These are phyloP conservation scores for Phlyctochytrium bullatum DNA, from an alignment of 192 early-diverging fungal species.

Conservation along the genomic window DNA sequence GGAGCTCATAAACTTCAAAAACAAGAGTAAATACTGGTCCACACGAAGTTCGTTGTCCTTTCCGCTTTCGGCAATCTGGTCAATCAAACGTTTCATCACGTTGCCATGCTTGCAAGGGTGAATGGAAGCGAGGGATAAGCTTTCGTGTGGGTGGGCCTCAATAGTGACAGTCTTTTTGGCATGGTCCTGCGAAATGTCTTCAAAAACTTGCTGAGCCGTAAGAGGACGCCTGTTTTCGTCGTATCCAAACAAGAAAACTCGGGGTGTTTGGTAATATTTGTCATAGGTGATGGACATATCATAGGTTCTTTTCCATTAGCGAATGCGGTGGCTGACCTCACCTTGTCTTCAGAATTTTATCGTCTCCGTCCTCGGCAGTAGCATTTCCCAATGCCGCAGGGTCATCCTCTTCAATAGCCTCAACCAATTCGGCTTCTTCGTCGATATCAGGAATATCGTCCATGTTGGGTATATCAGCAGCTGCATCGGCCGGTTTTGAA, in stretches of 20 bases:
- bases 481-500: constrained; percentile 21
- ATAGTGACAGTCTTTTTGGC: constrained; percentile 99
- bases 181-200: constrained; percentile 98
- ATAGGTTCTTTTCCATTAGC: constrained; percentile 72
- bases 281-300: constrained; percentile 99
- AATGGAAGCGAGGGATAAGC: constrained; percentile 84
- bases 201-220: constrained; percentile 87
- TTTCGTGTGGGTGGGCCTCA: constrained; percentile 91
- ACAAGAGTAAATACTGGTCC: constrained; percentile 93
- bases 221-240: constrained; percentile 84
- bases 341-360: constrained; percentile 53
- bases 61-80: constrained; percentile 67
- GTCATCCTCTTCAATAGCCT: constrained; percentile 72
- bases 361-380: constrained; percentile 12
- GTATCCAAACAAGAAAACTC: constrained; percentile 97
- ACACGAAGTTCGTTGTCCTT: constrained; percentile 77
- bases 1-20: constrained; percentile 96
- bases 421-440: constrained; percentile 63
- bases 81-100: constrained; percentile 95
- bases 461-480: constrained; percentile 75
- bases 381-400: constrained; percentile 59
- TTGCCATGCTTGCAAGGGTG: constrained; percentile 98
- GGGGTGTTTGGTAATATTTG: constrained; percentile 97
- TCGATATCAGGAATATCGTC: constrained; percentile 93
- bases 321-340: constrained; percentile 9